These are phyloP conservation scores for Kondoa subrosea DNA, from an alignment of 768 basidiomycete species.

Conservation along the genomic window DNA sequence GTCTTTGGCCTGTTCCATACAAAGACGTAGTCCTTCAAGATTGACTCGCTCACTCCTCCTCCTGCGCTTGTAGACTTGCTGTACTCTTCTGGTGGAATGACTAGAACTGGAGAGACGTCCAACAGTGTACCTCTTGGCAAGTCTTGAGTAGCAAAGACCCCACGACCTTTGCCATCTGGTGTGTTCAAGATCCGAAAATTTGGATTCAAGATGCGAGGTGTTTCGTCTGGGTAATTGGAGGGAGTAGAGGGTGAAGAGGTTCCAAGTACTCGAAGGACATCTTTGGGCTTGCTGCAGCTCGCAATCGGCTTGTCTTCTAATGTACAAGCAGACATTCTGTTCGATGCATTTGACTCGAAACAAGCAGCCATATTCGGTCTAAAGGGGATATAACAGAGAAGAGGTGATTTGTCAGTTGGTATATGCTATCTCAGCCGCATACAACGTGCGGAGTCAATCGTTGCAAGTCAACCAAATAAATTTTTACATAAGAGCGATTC, in stretches of 20 bases:
- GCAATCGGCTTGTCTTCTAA: neutral
- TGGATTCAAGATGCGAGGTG: slow-evolving; percentile 29
- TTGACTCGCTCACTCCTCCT: slow-evolving; percentile 44
- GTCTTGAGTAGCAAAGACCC: slow-evolving; percentile 38
- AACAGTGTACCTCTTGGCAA: slow-evolving; percentile 52
- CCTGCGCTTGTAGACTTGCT: neutral
- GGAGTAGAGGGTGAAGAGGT: slow-evolving; percentile 12
- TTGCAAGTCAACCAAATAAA: no score
- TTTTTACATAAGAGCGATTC: no score
- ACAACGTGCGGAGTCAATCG: no score
- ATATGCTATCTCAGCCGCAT: no score
- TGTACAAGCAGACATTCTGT: no score
- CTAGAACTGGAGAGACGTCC: slow-evolving; percentile 70
- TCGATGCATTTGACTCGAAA: no score
- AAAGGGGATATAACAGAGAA: no score
- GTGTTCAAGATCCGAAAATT: slow-evolving; percentile 21
- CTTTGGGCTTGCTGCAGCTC: neutral
- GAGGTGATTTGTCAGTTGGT: no score
- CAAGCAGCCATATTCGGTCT: no score
- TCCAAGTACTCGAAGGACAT: neutral
- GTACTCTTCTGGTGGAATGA: slow-evolving; percentile 57
- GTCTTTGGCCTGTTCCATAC: slow-evolving; percentile 47
- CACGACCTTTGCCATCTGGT: slow-evolving; percentile 28
- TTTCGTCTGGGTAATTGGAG: slow-evolving; percentile 19
- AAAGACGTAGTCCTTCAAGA: slow-evolving; percentile 60